Base-by-base conservation (phyloP, 495 filamentous ascomycete species). In the Pyrenopolyporus hunteri region DNA sequence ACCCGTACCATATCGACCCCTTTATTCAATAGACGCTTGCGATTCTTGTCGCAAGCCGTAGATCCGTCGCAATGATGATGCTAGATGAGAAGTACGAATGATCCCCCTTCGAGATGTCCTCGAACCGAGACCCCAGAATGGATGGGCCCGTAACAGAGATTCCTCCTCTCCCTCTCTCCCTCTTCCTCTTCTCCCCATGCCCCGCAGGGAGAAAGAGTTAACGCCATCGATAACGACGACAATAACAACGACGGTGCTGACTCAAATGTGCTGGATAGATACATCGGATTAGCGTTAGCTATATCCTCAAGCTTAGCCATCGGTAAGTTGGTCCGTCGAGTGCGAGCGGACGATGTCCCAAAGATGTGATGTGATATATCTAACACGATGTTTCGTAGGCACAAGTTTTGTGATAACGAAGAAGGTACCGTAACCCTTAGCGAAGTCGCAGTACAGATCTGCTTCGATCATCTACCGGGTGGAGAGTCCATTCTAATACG, bases 321-420 rank as follows among this genome's bases (percentile, higher is more conserved):
- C 73, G 93, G 93, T 88, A 87, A 63, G 88, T 74, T 29, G 26
- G 23, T 45, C 47, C 55, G 57, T 60, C 29, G 22, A 31, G 33
- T 45, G 31, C 32, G 19, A 17, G 13, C 11, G 31, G 39, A 43
- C 3, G 5, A 29, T 20, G 9, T 14, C n/a, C n/a, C n/a, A n/a
- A n/a, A n/a, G n/a, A n/a, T n/a, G n/a, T n/a, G n/a, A n/a, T n/a
- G n/a, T n/a, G n/a, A n/a, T n/a, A n/a, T 19, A 29, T 46, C 72
- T 77, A 65, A 73, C 72, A 54, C 31, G 58, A 51, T 50, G 42
- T 52, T 43, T 52, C 35, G 45, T 72, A 92, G 91, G 91, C 60
- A 89, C 90, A 23, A 95, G 92, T 81, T 95, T 96, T 71, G 90
- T 96, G 57, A 92, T 96, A 64, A 95, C 91, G 31, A 95, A 96